These are phyloP conservation scores for Populus simonii DNA, from an alignment of 345 rosid species.

Conservation along the genomic window DNA sequence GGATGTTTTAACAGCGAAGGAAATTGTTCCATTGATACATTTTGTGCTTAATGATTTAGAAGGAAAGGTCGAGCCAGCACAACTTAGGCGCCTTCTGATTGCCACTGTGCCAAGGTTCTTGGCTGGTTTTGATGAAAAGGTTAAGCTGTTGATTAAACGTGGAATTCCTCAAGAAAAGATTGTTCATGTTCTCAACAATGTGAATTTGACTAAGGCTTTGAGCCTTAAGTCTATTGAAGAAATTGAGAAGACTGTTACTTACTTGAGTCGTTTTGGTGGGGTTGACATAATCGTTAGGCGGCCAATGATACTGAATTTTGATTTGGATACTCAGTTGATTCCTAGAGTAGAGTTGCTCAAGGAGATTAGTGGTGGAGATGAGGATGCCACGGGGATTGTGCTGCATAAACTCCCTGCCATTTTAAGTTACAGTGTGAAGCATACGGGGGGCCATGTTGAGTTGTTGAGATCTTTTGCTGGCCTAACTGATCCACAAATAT, in stretches of 20 bases:
- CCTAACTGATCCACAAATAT: constrained; percentile 50
- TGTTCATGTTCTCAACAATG: constrained; percentile 57
- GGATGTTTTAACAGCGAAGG: constrained; percentile 46
- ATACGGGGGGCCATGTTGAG: constrained; percentile 53
- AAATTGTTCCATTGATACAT: constrained; percentile 38
- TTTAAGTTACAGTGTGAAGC: constrained; percentile 51
- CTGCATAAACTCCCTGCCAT: constrained; percentile 60
- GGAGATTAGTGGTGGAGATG: constrained; percentile 66
- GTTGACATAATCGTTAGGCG: constrained; percentile 50
- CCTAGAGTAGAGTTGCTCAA: constrained; percentile 56
- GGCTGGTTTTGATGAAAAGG: constrained; percentile 56
- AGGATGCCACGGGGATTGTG: constrained; percentile 47
- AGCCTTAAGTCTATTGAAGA: constrained; percentile 57
- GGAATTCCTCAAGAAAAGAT: constrained; percentile 54
- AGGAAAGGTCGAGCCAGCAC: constrained; percentile 46
- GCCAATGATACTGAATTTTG: constrained; percentile 54
- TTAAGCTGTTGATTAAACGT: constrained; percentile 41
- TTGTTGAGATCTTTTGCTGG: constrained; percentile 65
- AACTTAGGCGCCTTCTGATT: constrained; percentile 50
- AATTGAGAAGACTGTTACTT: constrained; percentile 49
- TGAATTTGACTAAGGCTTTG: constrained; percentile 50
- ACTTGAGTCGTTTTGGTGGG: constrained; percentile 61
- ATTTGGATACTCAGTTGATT: constrained; percentile 58
- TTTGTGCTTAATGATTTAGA: constrained; percentile 45
- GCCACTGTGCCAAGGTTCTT: constrained; percentile 40